Percentiles rank a stretch among this genome's conserved stretches.
Conservation (phyloP, 2,329 filamentous ascomycete genomes). For the Colletotrichum lentis region DNA sequence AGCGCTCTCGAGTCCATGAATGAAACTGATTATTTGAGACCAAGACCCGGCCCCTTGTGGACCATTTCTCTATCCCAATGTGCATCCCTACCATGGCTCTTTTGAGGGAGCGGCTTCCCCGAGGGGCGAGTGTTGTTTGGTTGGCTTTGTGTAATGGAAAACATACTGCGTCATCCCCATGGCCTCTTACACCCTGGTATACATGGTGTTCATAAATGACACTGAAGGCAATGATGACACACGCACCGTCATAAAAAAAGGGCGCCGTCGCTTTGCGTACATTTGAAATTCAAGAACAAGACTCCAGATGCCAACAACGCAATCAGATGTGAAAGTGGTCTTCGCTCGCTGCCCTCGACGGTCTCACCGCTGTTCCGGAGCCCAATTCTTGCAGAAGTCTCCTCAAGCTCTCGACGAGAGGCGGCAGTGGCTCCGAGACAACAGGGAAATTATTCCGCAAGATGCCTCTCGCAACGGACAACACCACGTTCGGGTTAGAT, state of each 20-base stretch:
- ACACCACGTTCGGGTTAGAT: conserved; percentile 26
- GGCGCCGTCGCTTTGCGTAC: not conserved
- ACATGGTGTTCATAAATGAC: not conserved
- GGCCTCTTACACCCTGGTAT: not conserved
- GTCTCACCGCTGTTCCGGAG: conserved; percentile 27
- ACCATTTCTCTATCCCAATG: not conserved
- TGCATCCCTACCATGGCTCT: too few species aligned
- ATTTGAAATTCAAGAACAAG: too few species aligned
- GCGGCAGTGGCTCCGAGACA: conserved; percentile 32
- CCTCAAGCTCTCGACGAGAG: conserved; percentile 28
- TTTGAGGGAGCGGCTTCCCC: not conserved
- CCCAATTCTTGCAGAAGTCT: conserved; percentile 31
- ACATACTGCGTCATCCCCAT: not conserved
- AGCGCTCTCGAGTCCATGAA: not conserved
- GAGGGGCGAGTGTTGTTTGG: not conserved
- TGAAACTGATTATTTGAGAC: too few species aligned
- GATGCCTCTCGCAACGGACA: conserved; percentile 27
- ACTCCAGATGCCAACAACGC: not conserved
- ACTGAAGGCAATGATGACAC: too few species aligned
- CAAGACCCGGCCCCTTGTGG: too few species aligned
- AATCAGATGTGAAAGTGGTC: not conserved
- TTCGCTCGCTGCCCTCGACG: conserved; percentile 28
- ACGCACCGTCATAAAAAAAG: not conserved
- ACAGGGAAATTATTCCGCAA: conserved; percentile 33
- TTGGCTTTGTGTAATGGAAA: not conserved